Evolutionary conservation across 805 yeast species (phyloP), one percentile per base, ranked within the genome.

Genomic region (Saccharomycopsis microspora): DNA sequence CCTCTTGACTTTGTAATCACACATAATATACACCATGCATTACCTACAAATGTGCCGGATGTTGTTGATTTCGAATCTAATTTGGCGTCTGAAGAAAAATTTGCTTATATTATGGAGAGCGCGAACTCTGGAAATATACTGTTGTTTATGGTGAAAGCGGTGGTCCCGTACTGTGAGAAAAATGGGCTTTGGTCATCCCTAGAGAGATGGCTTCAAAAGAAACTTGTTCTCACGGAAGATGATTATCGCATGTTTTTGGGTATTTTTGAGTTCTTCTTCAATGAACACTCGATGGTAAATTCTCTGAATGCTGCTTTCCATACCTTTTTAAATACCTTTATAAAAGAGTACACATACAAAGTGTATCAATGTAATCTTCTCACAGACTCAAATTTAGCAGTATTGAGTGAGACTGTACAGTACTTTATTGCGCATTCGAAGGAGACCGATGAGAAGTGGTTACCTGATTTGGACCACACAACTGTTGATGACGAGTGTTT

Each of bases 401-500:
- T 44, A 7, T 48, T 49, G 44, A 49, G 52, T 33, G 54, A 51
- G 30, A 46, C 47, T 4, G 11, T 48, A 10, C 54, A 51, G 40
- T 49, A 51, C 28, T 45, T 38, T 32, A 46, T 49, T 3, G 32
- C 43, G 32, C 43, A 49, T 32, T 39, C 28, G 4, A 39, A 19
- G 3, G 11, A 39, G 5, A 31, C 42, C 29, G 46, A 50, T 44
- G 29, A 30, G 7, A 44, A 43, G 28, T 19, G 19, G 19, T 19
- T 2, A 19, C 19, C 19, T 19, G 48, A 48, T 32, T 30, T 45
- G 32, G 52, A 48, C 32, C 44, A 45, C 8, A 43, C 42, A 8
- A 32, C 38, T 11, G 43, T 49, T 8, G 52, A 49, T 34, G 50
- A 45, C 19, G 32, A 43, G 39, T 51, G 43, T 32, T 46, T 51